Evolutionary conservation across 257 asterid genomes (phyloP).

Genomic region (Craterostigma plantagineum): DNA sequence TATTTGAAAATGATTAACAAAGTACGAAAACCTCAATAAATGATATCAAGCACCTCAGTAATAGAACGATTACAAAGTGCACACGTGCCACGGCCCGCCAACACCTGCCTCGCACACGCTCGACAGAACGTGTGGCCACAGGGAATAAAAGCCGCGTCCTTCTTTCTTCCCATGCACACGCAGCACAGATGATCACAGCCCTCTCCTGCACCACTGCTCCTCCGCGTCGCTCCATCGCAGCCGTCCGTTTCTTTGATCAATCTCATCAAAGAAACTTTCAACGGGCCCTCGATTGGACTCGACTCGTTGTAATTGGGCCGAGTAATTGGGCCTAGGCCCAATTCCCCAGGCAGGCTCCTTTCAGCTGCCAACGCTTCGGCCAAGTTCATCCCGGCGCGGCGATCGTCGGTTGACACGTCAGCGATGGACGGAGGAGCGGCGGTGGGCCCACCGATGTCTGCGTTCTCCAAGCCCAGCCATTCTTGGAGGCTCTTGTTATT

Average conservation of each 20-base stretch:
- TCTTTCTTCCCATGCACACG: slow-evolving; percentile 91
- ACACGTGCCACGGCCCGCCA: slow-evolving; percentile 80
- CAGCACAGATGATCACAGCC: slow-evolving; percentile 64
- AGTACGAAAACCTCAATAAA: too few relatives aligned
- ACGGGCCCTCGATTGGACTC: neutral
- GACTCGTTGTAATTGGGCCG: slow-evolving; percentile 12
- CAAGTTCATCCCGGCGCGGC: slow-evolving; percentile 36
- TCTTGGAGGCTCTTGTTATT: too few relatives aligned
- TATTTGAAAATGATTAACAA: too few relatives aligned
- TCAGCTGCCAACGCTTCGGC: slow-evolving; percentile 87
- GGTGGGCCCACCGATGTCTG: too few relatives aligned
- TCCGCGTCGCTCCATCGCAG: slow-evolving; percentile 19
- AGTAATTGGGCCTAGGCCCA: slow-evolving; percentile 3
- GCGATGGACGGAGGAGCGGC: too few relatives aligned
- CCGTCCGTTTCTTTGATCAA: slow-evolving; percentile 65
- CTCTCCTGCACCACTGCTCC: slow-evolving; percentile 6
- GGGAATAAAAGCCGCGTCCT: slow-evolving; percentile 88
- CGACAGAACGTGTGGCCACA: slow-evolving; percentile 97
- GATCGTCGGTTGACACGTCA: too few relatives aligned
- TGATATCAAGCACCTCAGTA: slow-evolving; percentile 61
- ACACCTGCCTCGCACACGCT: slow-evolving; percentile 73
- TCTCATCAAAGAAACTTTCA: slow-evolving; percentile 68
- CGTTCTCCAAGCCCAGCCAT: too few relatives aligned
- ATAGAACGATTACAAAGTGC: slow-evolving; percentile 83
- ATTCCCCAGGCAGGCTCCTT: slow-evolving; percentile 39